These are phyloP conservation scores for Kazachstania taianensis DNA, from an alignment of 805 yeast genomes.

Conservation along the genomic window DNA sequence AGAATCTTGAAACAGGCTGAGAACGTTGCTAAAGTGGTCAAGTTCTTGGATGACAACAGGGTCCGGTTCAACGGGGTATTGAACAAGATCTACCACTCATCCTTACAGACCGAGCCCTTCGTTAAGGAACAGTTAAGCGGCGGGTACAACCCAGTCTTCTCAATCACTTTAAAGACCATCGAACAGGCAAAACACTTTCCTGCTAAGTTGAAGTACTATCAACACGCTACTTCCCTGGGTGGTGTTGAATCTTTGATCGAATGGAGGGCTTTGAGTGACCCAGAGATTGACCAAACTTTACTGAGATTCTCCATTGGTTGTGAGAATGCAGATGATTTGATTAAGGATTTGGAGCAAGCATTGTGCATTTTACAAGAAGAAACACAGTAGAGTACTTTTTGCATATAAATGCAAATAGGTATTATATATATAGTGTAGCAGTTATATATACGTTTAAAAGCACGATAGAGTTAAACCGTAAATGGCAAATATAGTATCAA, in stretches of 20 bases:
- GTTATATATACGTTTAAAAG: too few species aligned
- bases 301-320: slow-evolving; percentile 74
- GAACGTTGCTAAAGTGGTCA: slow-evolving; percentile 51
- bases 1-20: slow-evolving; percentile 57
- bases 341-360: slow-evolving; percentile 60
- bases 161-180: slow-evolving; percentile 45
- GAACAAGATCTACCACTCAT: slow-evolving; percentile 47
- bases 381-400: too few species aligned
- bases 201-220: slow-evolving; percentile 52
- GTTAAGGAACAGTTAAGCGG: slow-evolving; percentile 56
- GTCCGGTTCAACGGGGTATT: slow-evolving; percentile 37
- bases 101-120: too few species aligned
- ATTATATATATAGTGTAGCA: background rate
- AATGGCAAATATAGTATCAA: too few species aligned
- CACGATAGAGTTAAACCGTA: too few species aligned
- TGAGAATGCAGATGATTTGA: slow-evolving; percentile 68
- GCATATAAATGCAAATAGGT: too few species aligned
- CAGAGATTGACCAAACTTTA: slow-evolving; percentile 42
- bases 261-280: slow-evolving; percentile 75
- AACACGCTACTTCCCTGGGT: slow-evolving; percentile 87
- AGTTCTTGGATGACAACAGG: slow-evolving; percentile 42
- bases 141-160: slow-evolving; percentile 61
- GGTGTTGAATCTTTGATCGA: slow-evolving; percentile 89
- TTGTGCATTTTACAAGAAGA: too few species aligned
- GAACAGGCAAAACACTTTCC: too few species aligned